Conservation (phyloP, 208 protist genomes). For the Hexamita inflata region DNA sequence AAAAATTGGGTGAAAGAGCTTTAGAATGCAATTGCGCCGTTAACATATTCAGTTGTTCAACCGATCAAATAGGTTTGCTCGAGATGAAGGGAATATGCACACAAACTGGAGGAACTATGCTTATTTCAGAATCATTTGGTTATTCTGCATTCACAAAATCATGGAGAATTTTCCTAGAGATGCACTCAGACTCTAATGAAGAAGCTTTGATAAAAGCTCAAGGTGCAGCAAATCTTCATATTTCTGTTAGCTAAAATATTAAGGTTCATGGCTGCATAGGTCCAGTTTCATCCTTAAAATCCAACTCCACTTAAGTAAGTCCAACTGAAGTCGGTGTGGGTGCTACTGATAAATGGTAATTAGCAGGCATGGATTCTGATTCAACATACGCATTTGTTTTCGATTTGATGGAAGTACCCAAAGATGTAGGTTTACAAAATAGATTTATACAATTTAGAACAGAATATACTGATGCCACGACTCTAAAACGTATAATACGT, state of each 20-base stretch:
- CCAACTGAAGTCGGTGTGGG: neutral
- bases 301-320: neutral
- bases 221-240: neutral
- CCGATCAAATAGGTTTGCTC: constrained; percentile 10
- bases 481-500: neutral
- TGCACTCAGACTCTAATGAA: neutral
- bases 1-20: constrained; percentile 6
- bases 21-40: no score
- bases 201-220: neutral
- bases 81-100: neutral
- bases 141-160: constrained; percentile 12
- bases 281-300: neutral
- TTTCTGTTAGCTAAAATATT: neutral
- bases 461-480: neutral
- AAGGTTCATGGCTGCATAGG: neutral
- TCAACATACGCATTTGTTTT: neutral
- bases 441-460: constrained; percentile 3
- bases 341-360: neutral
- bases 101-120: neutral
- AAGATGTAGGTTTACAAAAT: neutral
- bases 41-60: constrained; percentile 17
- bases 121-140: constrained; percentile 19
- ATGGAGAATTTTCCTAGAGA: constrained; percentile 7
- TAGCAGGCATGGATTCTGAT: neutral
- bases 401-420: neutral